A percentile compares a stretch with the other conserved stretches of the same genome.
These are phyloP conservation scores for Acacia pycnantha DNA, from an alignment of 331 rosid genomes.

Conservation along the genomic window DNA sequence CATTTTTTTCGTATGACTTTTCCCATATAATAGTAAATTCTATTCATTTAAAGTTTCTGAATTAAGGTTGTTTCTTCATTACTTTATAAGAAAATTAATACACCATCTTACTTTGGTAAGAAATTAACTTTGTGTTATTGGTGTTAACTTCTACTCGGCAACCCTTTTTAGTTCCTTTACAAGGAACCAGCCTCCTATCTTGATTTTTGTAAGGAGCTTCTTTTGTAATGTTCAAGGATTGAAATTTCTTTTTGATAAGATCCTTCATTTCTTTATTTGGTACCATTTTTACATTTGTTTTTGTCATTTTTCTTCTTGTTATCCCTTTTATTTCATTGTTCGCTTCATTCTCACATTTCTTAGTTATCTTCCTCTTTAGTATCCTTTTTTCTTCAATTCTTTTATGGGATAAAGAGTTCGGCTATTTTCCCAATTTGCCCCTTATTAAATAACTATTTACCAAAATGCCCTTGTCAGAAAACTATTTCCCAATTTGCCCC, in stretches of 20 bases:
- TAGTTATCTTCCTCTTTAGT: no score
- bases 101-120: not conserved
- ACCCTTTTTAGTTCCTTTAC: not conserved
- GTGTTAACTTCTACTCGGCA: not conserved
- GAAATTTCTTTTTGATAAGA: not conserved
- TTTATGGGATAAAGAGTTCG: no score
- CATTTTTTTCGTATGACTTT: slow-evolving; percentile 12
- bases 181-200: not conserved
- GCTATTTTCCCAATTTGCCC: no score
- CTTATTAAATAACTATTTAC: no score
- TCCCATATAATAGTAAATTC: slow-evolving; percentile 17
- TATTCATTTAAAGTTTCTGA: slow-evolving; percentile 34
- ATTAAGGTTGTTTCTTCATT: slow-evolving; percentile 1
- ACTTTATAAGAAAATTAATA: not conserved
- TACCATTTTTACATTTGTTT: no score
- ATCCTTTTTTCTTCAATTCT: no score
- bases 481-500: no score
- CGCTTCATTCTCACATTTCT: no score
- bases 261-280: no score
- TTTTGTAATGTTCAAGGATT: not conserved
- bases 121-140: not conserved
- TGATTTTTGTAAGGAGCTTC: not conserved
- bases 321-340: no score
- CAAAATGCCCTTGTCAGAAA: no score
- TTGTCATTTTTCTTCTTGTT: no score